These are phyloP conservation scores for Stemphylium beticola DNA, from an alignment of 2,329 filamentous ascomycete species.

Conservation along the genomic window DNA sequence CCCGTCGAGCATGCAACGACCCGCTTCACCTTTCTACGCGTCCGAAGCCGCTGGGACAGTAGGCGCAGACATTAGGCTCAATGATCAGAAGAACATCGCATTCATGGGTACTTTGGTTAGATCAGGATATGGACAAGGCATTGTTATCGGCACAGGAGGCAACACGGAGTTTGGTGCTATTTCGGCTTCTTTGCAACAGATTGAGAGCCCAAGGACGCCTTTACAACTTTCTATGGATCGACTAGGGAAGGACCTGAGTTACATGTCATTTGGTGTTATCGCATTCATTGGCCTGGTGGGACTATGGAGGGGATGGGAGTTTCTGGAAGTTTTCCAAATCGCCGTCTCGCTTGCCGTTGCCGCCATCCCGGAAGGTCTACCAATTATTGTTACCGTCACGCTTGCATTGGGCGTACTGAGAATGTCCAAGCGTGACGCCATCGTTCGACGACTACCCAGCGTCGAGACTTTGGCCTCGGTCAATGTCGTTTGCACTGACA, in stretches of 20 bases:
- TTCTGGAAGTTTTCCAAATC: conserved; percentile 96
- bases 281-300: conserved; percentile 91
- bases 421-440: conserved; percentile 94
- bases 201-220: conserved; percentile 92
- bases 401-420: conserved; percentile 91
- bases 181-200: conserved; percentile 89
- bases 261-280: conserved; percentile 95
- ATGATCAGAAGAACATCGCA: conserved; percentile 86
- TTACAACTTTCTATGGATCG: conserved; percentile 96
- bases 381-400: conserved; percentile 98
- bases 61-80: conserved; percentile 70
- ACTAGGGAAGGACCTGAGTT: conserved; percentile 94
- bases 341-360: conserved; percentile 96
- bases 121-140: conserved; percentile 91
- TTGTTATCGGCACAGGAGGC: conserved; percentile 95
- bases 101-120: conserved; percentile 98
- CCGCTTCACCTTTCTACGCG: conserved; percentile 63
- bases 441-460: conserved; percentile 93
- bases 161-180: conserved; percentile 97
- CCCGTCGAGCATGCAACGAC: conserved; percentile 50
- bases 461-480: conserved; percentile 98
- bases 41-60: conserved; percentile 65
- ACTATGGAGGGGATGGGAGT: conserved; percentile 83
- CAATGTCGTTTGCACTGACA: conserved; percentile 99
- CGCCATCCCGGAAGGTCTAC: conserved; percentile 92